Conservation (phyloP, 768 basidiomycete genomes). For the Rhodocollybia butyracea region DNA sequence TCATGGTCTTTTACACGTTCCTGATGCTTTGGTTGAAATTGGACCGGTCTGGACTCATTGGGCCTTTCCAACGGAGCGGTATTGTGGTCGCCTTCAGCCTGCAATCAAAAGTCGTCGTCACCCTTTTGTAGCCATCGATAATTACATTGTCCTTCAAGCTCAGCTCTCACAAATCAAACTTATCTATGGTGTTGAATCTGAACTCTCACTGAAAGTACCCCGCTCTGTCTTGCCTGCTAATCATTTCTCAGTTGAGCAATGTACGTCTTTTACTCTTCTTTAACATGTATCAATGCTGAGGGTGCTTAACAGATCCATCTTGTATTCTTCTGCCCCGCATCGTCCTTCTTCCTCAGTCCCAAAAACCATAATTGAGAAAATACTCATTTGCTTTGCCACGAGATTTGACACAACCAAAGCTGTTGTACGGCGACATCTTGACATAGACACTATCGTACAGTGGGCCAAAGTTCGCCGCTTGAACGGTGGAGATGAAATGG, state of each 20-base stretch:
- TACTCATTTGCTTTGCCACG: background rate
- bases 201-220: background rate
- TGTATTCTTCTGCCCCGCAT: constrained; percentile 23
- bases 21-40: constrained; percentile 10
- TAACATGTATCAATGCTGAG: background rate
- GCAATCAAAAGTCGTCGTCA: constrained; percentile 14
- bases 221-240: too few species aligned
- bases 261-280: background rate
- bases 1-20: constrained; percentile 22
- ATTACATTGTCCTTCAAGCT: constrained; percentile 7
- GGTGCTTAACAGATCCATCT: constrained; percentile 17
- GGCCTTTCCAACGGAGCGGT: constrained; percentile 24
- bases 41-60: constrained; percentile 23
- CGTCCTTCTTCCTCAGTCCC: background rate
- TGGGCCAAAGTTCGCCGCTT: constrained; percentile 24
- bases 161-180: constrained; percentile 18
- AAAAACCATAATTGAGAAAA: background rate
- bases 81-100: constrained; percentile 15
- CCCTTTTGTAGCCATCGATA: constrained; percentile 16
- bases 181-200: background rate
- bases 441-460: constrained; percentile 16
- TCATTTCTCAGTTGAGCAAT: too few species aligned
- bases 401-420: background rate
- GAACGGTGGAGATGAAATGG: constrained; percentile 27
- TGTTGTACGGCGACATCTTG: background rate